Conservation (phyloP, 2,329 filamentous ascomycete species). For the Raffaelea ambrosiae region DNA sequence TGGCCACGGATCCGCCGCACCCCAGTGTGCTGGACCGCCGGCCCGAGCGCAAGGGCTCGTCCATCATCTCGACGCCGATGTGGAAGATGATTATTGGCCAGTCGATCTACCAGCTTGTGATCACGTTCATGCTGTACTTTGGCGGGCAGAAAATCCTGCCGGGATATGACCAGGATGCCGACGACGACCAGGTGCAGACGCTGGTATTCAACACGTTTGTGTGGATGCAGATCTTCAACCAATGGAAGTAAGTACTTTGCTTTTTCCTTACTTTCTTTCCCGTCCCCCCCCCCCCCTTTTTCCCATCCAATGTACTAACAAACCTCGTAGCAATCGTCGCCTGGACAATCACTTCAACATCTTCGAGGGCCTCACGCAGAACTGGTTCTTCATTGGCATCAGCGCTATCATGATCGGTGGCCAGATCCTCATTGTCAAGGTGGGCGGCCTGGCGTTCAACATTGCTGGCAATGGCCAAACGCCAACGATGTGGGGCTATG, state of each 20-base stretch:
- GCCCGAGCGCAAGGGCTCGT: conserved; percentile 47
- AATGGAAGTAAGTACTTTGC: conserved; percentile 66
- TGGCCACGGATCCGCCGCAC: conserved; percentile 84
- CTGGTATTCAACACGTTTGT: conserved; percentile 97
- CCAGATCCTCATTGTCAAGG: conserved; percentile 82
- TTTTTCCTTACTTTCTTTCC: background rate
- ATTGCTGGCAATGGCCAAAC: conserved; percentile 55
- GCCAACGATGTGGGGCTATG: conserved; percentile 77
- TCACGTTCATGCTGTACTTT: conserved; percentile 72
- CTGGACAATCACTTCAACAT: conserved; percentile 95
- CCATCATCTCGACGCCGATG: conserved; percentile 80
- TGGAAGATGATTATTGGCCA: conserved; percentile 99
- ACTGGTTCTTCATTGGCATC: conserved; percentile 84
- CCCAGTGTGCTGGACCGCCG: conserved; percentile 73
- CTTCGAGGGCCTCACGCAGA: conserved; percentile 76
- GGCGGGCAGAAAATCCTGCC: conserved; percentile 23
- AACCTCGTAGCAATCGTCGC: conserved; percentile 64
- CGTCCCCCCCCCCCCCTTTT: background rate
- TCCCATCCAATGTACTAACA: conserved; percentile 14
- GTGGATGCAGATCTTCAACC: conserved; percentile 99
- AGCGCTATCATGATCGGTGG: conserved; percentile 80
- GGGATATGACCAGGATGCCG: conserved; percentile 28
- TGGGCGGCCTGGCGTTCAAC: conserved; percentile 74
- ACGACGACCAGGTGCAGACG: conserved; percentile 53
- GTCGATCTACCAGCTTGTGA: conserved; percentile 76